These are phyloP conservation scores for Tylopilus rubrobrunneus DNA, from an alignment of 768 basidiomycete species.

Conservation along the genomic window DNA sequence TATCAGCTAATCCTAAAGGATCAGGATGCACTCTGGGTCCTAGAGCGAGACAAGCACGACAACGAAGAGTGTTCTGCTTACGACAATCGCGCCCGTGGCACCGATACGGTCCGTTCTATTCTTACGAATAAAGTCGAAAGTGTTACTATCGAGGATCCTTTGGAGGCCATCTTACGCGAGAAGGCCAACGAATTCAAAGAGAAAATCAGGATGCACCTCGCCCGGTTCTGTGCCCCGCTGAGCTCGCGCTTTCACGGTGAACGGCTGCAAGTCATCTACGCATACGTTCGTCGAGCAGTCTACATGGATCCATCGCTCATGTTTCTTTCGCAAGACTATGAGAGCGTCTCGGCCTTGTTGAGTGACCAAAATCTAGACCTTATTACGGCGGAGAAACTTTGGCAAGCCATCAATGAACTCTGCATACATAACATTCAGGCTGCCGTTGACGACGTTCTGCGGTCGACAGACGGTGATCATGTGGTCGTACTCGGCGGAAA, in stretches of 20 bases:
- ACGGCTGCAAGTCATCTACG: constrained; percentile 32
- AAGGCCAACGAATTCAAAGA: constrained; percentile 31
- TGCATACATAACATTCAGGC: constrained; percentile 29
- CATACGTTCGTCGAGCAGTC: constrained; percentile 36
- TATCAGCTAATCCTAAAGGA: constrained; percentile 33
- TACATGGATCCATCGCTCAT: constrained; percentile 37
- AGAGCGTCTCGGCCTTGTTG: constrained; percentile 27
- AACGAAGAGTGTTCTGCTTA: constrained; percentile 20
- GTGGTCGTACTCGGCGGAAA: constrained; percentile 32
- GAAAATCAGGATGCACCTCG: constrained; percentile 31
- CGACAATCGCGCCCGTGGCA: constrained; percentile 8
- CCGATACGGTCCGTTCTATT: constrained; percentile 5
- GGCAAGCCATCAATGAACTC: constrained; percentile 26
- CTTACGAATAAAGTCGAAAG: constrained; percentile 5
- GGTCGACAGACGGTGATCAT: constrained; percentile 27
- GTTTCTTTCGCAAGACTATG: constrained; percentile 34
- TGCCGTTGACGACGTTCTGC: constrained; percentile 31
- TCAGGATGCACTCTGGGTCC: constrained; percentile 37
- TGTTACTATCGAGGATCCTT: constrained; percentile 25
- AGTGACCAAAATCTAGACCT: constrained; percentile 30
- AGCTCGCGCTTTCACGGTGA: constrained; percentile 32
- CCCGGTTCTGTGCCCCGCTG: constrained; percentile 31
- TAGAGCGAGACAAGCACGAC: constrained; percentile 22
- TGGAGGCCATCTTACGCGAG: constrained; percentile 33
- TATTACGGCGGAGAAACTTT: constrained; percentile 32